Percentiles rank a stretch among this genome's conserved stretches.
Conservation (phyloP, 805 yeast species). For the Candida wancherniae region DNA sequence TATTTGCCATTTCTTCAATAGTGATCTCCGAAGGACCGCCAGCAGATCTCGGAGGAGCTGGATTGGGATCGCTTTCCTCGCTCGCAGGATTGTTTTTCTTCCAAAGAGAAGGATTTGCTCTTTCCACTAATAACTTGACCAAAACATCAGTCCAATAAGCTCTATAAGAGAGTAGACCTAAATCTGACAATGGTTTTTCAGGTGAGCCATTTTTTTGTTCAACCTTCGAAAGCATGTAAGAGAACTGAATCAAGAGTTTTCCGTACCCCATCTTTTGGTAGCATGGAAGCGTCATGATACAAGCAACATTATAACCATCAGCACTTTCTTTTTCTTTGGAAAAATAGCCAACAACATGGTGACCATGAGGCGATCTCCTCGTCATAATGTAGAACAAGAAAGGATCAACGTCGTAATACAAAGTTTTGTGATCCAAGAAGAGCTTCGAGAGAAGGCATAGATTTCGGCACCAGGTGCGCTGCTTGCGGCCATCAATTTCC, state of each 20-base stretch:
- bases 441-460: constrained; percentile 84
- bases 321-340: constrained; percentile 97
- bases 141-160: constrained; percentile 95
- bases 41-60: constrained; percentile 18
- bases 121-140: constrained; percentile 65
- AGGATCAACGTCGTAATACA: constrained; percentile 97
- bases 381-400: constrained; percentile 96
- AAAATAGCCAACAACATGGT: constrained; percentile 93
- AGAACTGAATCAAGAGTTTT: constrained; percentile 83
- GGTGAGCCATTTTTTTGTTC: constrained; percentile 95
- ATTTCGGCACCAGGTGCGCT: constrained; percentile 96
- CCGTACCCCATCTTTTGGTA: constrained; percentile 96
- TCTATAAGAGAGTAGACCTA: constrained; percentile 88
- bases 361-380: constrained; percentile 80
- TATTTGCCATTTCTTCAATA: constrained; percentile 82
- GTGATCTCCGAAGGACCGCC: constrained; percentile 48
- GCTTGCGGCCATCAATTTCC: constrained; percentile 95
- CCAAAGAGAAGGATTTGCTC: constrained; percentile 36
- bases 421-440: constrained; percentile 91
- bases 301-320: constrained; percentile 92
- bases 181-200: constrained; percentile 92
- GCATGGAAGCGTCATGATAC: constrained; percentile 93
- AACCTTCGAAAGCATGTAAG: constrained; percentile 81
- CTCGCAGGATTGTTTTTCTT: constrained; percentile 35
- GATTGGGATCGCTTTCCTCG: constrained; percentile 23